Evolutionary conservation across 1,139 yeast species (phyloP).

Genomic region (Blastobotrys aristatus): DNA sequence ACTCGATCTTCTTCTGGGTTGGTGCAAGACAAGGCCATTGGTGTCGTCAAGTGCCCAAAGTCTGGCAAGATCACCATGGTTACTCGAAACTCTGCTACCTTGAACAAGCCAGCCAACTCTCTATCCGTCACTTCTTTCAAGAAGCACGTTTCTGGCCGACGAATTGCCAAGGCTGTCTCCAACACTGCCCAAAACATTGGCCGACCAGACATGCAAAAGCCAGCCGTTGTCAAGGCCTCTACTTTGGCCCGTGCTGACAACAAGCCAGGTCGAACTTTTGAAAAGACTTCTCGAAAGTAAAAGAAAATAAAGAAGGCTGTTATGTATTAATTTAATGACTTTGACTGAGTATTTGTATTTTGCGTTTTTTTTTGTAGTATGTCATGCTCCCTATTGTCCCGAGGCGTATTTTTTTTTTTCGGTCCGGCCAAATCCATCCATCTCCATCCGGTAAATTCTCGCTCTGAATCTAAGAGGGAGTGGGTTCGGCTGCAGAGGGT

Average conservation of each 20-base stretch:
- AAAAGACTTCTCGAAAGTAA: constrained; percentile 25
- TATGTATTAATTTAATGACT: constrained; percentile 1
- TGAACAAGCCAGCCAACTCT: constrained; percentile 42
- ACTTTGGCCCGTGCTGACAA: constrained; percentile 39
- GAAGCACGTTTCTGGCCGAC: constrained; percentile 41
- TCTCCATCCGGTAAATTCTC: no score
- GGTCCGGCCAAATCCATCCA: no score
- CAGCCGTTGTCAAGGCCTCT: constrained; percentile 43
- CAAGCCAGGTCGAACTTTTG: constrained; percentile 36
- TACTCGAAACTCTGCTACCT: constrained; percentile 40
- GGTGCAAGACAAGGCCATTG: constrained; percentile 45
- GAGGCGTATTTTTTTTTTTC: no score
- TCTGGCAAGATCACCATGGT: constrained; percentile 39
- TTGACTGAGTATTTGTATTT: no score
- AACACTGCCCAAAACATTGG: constrained; percentile 41
- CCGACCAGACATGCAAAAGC: constrained; percentile 45
- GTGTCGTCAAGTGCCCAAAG: constrained; percentile 31
- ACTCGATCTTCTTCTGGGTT: constrained; percentile 44
- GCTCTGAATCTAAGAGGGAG: no score
- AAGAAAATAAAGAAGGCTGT: not conserved
- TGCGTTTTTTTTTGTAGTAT: not conserved
- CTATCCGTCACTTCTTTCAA: constrained; percentile 39
- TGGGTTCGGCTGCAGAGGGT: no score
- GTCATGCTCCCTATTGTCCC: no score
- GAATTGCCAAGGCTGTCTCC: constrained; percentile 42